phyloP scores from a whole-genome alignment of 306 rosid species.

The Lathyrus tuberosus region DNA sequence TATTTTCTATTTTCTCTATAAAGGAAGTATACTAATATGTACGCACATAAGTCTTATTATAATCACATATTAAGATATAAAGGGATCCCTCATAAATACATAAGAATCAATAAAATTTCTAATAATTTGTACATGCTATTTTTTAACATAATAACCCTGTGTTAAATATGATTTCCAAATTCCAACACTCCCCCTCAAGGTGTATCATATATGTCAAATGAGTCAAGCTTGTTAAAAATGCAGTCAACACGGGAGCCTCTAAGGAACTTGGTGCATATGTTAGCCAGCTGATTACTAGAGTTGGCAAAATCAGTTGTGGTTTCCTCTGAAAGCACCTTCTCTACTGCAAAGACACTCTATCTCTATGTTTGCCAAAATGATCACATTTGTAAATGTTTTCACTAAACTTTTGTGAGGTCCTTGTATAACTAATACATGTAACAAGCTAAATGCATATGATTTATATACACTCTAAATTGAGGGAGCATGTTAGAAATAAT shows the following conservation, averaged over 20 bases:
- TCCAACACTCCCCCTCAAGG: neutral
- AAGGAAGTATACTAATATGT: neutral
- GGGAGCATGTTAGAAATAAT: neutral
- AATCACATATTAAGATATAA: neutral
- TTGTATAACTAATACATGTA: neutral
- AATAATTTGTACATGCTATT: neutral
- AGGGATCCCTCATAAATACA: neutral
- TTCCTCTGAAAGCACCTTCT: too few relatives aligned
- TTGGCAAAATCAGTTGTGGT: too few relatives aligned
- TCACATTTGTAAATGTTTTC: conserved; percentile 6
- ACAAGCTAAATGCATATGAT: neutral
- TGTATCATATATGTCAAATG: too few relatives aligned
- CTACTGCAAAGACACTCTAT: too few relatives aligned
- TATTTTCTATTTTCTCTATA: too few relatives aligned
- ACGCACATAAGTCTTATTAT: neutral
- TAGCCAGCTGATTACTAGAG: too few relatives aligned
- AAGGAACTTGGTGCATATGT: too few relatives aligned
- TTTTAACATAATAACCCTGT: neutral
- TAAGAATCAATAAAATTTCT: neutral
- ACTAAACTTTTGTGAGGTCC: neutral
- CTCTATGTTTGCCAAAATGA: neutral
- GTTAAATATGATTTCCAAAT: neutral
- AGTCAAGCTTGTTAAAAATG: too few relatives aligned
- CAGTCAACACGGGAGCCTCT: too few relatives aligned
- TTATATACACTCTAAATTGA: conserved; percentile 4